phyloP scores from a whole-genome alignment of 768 basidiomycete species.

The Jaapia argillacea region DNA sequence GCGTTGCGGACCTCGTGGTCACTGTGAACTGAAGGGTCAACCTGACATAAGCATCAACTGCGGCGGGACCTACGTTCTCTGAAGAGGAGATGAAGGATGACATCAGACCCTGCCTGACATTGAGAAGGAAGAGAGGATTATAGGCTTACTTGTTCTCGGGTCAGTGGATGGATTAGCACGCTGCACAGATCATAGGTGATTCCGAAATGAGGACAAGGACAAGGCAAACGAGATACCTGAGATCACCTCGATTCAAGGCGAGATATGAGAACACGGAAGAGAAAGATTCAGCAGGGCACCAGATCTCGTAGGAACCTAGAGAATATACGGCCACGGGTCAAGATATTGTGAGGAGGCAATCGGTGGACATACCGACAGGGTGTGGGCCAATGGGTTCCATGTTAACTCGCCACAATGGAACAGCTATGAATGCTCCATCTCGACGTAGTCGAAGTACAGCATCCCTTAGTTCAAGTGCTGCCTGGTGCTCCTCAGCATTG shows the following conservation, averaged over 20 bases:
- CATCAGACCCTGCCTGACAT: slow-evolving; percentile 1
- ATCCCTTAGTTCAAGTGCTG: slow-evolving; percentile 59
- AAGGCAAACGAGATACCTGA: slow-evolving; percentile 39
- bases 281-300: slow-evolving; percentile 71
- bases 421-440: slow-evolving; percentile 73
- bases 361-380: slow-evolving; percentile 47
- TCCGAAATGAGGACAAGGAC: background rate
- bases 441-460: slow-evolving; percentile 60
- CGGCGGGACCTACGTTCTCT: slow-evolving; percentile 47
- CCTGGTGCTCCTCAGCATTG: slow-evolving; percentile 50
- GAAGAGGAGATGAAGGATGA: slow-evolving; percentile 1
- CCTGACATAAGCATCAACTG: too few species aligned
- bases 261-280: slow-evolving; percentile 70
- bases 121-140: background rate
- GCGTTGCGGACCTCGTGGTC: slow-evolving; percentile 64
- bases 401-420: slow-evolving; percentile 67
- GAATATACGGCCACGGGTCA: background rate
- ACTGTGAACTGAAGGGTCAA: slow-evolving; percentile 25
- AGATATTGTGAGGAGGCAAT: background rate
- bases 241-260: slow-evolving; percentile 50
- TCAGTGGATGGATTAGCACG: slow-evolving; percentile 66
- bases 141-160: slow-evolving; percentile 50
- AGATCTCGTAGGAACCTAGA: slow-evolving; percentile 73
- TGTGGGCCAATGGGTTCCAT: slow-evolving; percentile 63
- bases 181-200: slow-evolving; percentile 23